A percentile compares a stretch with the other conserved stretches of the same genome.
Conservation (phyloP, 2,329 filamentous ascomycete genomes). For the Hymenoscyphus occultus region DNA sequence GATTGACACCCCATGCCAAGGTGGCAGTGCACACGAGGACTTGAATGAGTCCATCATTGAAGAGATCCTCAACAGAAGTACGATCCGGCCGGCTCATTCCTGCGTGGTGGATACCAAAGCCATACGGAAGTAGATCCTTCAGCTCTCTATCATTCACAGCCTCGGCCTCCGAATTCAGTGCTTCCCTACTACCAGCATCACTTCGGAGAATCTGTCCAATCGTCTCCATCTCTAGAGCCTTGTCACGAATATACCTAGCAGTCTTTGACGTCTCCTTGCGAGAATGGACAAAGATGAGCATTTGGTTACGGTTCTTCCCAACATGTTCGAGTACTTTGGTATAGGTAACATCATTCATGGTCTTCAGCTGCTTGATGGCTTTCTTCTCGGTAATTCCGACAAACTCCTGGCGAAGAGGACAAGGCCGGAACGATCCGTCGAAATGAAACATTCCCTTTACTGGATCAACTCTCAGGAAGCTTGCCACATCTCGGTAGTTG, state of each 20-base stretch:
- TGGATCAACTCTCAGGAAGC: conserved; percentile 86
- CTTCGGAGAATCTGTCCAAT: conserved; percentile 93
- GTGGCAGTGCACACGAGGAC: conserved; percentile 97
- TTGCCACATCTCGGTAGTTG: conserved; percentile 94
- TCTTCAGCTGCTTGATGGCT: conserved; percentile 97
- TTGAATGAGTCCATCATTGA: conserved; percentile 85
- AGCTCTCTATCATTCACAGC: conserved; percentile 81
- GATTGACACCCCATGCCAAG: conserved; percentile 97
- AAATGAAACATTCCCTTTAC: conserved; percentile 92
- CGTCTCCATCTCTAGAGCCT: conserved; percentile 93
- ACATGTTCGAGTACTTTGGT: conserved; percentile 97
- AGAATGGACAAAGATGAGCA: conserved; percentile 98
- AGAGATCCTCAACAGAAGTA: conserved; percentile 91
- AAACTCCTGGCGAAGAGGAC: conserved; percentile 93
- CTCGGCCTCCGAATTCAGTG: conserved; percentile 79
- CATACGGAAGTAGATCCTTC: conserved; percentile 92
- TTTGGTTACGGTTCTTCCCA: conserved; percentile 88
- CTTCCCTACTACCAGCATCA: conserved; percentile 87
- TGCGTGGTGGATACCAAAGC: conserved; percentile 97
- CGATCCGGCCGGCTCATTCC: conserved; percentile 96
- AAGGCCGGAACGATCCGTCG: conserved; percentile 89
- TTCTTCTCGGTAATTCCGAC: conserved; percentile 97
- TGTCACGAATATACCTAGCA: conserved; percentile 91
- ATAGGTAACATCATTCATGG: conserved; percentile 99
- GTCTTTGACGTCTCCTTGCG: conserved; percentile 98